Base-by-base conservation (phyloP, 805 yeast genomes). In the Tetrapisispora nanseiensis region DNA sequence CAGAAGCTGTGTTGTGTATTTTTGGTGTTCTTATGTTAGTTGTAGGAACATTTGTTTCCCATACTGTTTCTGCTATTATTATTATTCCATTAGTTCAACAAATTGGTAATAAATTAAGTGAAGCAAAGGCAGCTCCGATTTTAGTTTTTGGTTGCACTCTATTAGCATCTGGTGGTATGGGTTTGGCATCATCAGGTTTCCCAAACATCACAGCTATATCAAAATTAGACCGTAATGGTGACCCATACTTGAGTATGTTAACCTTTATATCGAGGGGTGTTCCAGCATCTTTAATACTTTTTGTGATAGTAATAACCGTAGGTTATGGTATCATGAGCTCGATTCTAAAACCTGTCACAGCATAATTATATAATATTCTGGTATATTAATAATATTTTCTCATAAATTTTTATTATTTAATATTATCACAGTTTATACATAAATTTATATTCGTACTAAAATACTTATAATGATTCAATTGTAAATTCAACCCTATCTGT, bases 161-260 rank as follows among this genome's bases (percentile, higher is more conserved):
- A 39, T 65, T 90, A 50, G 81, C 94, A 16, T 87, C 97, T 0
- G 82, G 85, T 42, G 98, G 97, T 45, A 92, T 90, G 97, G 97
- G 95, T 5, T 70, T 90, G 44, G 97, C 97, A 2, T 89, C 97
- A 0, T 82, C 95, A 0, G 97, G 98, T 0, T 92, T 92, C 72
- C 98, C 98, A n/a, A 90, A 92, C 57, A 95, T 92, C 29, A 89
- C 97, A 0, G 98, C 97, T 0, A 86, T 92, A 46, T 86, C 97
- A 48, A 81, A 86, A 82, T 76, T 89, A 3, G 95, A 90, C 59
- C 92, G 84, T 48, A 74, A 86, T 38, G 97, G 97, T n/a, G 76
- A 78, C 39, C 85, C 94, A 22, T 90, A 89, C 56, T 67, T 90
- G 51, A 78, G 81, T 9, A 96, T 87, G 28, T 68, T 73, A 22